Percentiles rank a stretch among this genome's conserved stretches.
Conservation (phyloP, 1,284 basidiomycete genomes). For the Rhodofomes roseus region DNA sequence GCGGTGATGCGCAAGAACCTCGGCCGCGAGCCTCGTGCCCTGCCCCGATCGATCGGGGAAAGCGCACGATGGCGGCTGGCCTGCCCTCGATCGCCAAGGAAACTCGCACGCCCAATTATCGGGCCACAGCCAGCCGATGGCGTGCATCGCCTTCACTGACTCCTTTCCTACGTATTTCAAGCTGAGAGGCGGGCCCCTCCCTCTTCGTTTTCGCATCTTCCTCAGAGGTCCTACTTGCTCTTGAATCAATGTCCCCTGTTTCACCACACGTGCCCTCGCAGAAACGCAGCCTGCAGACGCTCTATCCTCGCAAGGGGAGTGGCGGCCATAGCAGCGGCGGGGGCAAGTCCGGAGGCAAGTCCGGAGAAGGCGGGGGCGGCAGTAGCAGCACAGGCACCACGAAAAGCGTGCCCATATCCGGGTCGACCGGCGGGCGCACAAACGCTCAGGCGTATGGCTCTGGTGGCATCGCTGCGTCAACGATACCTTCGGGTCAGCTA, state of each 20-base stretch:
- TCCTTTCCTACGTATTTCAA: not conserved
- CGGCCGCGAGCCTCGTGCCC: not conserved
- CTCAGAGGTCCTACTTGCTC: too few species aligned
- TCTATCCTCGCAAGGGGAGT: slow-evolving; percentile 12
- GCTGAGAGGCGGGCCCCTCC: too few species aligned
- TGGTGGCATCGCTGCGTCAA: slow-evolving; percentile 31
- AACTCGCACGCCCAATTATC: not conserved
- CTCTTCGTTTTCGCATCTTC: not conserved
- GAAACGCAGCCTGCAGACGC: not conserved
- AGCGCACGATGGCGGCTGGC: not conserved
- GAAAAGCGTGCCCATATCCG: slow-evolving; percentile 26
- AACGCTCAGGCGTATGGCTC: slow-evolving; percentile 33
- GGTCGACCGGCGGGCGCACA: slow-evolving; percentile 23
- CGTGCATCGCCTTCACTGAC: not conserved
- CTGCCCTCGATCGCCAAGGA: not conserved
- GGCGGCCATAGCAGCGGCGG: slow-evolving; percentile 10
- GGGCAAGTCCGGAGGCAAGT: slow-evolving; percentile 20
- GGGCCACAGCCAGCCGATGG: not conserved
- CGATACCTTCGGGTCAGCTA: slow-evolving; percentile 37
- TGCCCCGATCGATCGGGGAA: not conserved
- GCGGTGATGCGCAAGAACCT: not conserved
- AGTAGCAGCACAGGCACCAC: slow-evolving; percentile 18
- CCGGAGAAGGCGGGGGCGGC: slow-evolving; percentile 15
- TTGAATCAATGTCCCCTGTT: not conserved
- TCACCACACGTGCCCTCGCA: not conserved